phyloP scores from a whole-genome alignment of 345 rosid species.

The Erucastrum elatum region DNA sequence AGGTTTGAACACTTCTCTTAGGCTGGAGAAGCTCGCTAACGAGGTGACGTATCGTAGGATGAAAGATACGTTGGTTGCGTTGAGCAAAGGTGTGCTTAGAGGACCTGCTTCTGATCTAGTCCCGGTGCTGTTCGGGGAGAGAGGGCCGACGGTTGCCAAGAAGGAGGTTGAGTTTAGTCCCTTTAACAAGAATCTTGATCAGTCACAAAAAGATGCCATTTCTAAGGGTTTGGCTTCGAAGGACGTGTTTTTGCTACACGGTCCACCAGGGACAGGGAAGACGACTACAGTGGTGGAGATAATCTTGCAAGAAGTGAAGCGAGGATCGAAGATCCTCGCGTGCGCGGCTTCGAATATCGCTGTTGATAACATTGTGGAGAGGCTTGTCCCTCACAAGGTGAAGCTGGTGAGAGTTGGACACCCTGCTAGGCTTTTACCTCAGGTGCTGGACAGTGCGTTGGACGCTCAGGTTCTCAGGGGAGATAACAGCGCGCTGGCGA shows the following conservation, averaged over 20 bases:
- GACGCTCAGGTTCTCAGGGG: constrained; percentile 92
- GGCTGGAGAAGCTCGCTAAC: constrained; percentile 88
- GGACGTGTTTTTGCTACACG: constrained; percentile 83
- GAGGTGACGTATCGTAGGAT: constrained; percentile 96
- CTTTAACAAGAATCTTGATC: constrained; percentile 75
- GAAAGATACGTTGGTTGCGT: constrained; percentile 87
- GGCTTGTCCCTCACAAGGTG: constrained; percentile 84
- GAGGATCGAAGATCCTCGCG: constrained; percentile 93
- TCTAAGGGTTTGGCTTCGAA: constrained; percentile 79
- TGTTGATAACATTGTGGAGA: constrained; percentile 96
- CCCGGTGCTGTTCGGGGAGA: constrained; percentile 90
- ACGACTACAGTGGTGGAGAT: constrained; percentile 97
- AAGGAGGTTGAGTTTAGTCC: constrained; percentile 60
- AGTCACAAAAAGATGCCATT: constrained; percentile 92
- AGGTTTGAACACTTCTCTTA: constrained; percentile 70
- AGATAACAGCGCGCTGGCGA: constrained; percentile 86
- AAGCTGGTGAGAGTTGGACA: constrained; percentile 95
- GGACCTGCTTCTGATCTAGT: constrained; percentile 90
- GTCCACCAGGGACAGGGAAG: constrained; percentile 99
- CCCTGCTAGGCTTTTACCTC: constrained; percentile 94
- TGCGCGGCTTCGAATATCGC: constrained; percentile 99
- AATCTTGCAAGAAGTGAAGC: constrained; percentile 88
- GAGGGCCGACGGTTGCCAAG: constrained; percentile 52
- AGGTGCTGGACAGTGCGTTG: constrained; percentile 86
- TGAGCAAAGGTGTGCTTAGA: constrained; percentile 79